Base-by-base conservation (phyloP, 2,329 filamentous ascomycete genomes). In the Seiridium unicorne region DNA sequence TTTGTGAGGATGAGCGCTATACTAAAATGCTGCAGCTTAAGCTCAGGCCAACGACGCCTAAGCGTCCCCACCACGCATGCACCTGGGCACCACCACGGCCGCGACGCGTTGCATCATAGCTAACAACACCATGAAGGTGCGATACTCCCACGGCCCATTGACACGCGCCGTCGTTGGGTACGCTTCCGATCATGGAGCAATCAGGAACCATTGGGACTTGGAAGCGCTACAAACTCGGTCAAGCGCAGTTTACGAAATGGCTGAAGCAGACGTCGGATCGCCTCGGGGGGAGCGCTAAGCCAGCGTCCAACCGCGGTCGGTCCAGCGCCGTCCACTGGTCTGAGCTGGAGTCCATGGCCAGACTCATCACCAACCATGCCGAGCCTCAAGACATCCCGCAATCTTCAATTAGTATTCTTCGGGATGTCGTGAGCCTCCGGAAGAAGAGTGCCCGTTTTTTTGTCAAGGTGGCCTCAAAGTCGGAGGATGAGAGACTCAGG, bases 361-460 rank as follows among this genome's bases (percentile, higher is more conserved):
- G 62, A 11, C 60, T 51, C 3, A 59, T 72, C 31, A 62, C 63
- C 44, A 62, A 66, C 35, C 59, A 69, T 18, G 61, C 63, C 2
- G 46, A 54, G 2, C 67, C 68, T 7, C 64, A 68, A 18, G 64
- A 69, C 35, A 66, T 72, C 11, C 69, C 69, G 31, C 57, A 57
- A 11, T 62, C 62, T 1, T 64, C 66, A 7, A 61, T 71, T 49
- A 67, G 63, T 32, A 70, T 70, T 44, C 62, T 70, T 9, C 65
- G 66, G 36, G 66, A 70, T 51, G 69, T 71, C n/a, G 66, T 72
- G 40, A 46, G 49, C 34, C 62, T 70, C 32, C 65, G 69, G 10
- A 72, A 70, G 61, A 67, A 67, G 62, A 70, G 65, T 61, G 64
- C 64, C 55, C 58, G 55, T 3, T 70, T 71, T 58, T 71, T 68